Evolutionary conservation across 306 rosid genomes (phyloP), one percentile per base, ranked within the genome.

Genomic region (Quercus suber): DNA sequence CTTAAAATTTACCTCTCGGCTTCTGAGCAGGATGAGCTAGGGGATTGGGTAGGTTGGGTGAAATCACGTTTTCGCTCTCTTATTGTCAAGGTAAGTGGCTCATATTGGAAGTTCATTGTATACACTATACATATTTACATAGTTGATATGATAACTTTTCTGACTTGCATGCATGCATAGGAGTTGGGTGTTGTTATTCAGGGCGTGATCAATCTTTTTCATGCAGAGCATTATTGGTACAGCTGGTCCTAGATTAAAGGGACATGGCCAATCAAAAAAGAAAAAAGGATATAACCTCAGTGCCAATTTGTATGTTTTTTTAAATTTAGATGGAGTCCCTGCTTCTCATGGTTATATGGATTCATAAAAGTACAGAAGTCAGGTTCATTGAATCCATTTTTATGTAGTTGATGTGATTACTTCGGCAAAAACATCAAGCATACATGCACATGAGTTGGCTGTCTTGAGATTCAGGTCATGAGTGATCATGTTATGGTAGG

Each of bases 1-100:
- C 53, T 79, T 74, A 84, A 87, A 74, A 87, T 87, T 78, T 79
- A 75, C 78, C 88, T 84, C 45, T 76, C 85, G 25, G 69, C 80
- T 6, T 21, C 58, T 15, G 45, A 84, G 30, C 59, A 81, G 73
- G 55, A 73, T 81, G 84, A 74, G 30, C 84, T 84, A 35, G 82
- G 76, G 73, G 80, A 87, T 17, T 87, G 90, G 88, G 84, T 84
- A 15, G 88, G 90, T 5, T 84, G 76, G 88, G 74, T 84, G 55
- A 87, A 87, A 79, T 87, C 88, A 33, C 86, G 88, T 55, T 69
- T 84, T n/a, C 80, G 80, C 3, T 71, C 71, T 73, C 86, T 87
- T 84, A 83, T 87, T 58, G 1, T 31, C 81, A 84, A 78, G 79
- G 86, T 87, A 78, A 60, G 84, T 55, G 71, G 68, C 73, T 75